Percentiles rank a stretch among this genome's conserved stretches.
phyloP scores from a whole-genome alignment of 345 rosid genomes.

The Eucalyptus regnans region DNA sequence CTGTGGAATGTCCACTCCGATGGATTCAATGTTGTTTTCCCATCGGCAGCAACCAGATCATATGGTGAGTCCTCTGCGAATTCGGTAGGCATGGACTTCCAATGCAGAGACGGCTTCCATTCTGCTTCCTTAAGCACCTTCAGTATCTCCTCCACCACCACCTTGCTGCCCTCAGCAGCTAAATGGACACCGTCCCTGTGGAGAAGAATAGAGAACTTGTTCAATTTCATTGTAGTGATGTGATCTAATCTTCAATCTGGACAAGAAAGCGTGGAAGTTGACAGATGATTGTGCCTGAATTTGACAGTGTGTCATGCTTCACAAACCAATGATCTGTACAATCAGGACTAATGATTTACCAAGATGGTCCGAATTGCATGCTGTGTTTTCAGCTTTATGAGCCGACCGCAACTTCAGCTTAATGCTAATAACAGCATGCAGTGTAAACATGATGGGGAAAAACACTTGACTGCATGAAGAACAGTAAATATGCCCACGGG shows the following conservation, averaged over 20 bases:
- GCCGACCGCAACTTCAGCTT: not conserved
- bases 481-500: not conserved
- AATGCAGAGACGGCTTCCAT: conserved; percentile 83
- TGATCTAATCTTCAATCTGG: not conserved
- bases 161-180: conserved; percentile 79
- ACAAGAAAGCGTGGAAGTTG: not conserved
- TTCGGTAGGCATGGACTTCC: conserved; percentile 89
- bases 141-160: conserved; percentile 70
- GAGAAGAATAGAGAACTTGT: not conserved
- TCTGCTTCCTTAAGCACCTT: conserved; percentile 72
- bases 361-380: not conserved
- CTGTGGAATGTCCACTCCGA: conserved; percentile 82
- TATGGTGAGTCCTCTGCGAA: conserved; percentile 64
- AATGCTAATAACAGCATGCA: not conserved
- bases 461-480: not conserved
- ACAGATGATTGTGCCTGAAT: not conserved
- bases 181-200: conserved; percentile 86
- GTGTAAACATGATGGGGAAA: not conserved
- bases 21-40: conserved; percentile 56
- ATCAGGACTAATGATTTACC: not conserved
- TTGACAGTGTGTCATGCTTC: not conserved
- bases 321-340: not conserved
- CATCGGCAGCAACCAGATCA: conserved; percentile 79
- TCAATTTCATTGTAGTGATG: not conserved
- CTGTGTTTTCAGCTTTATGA: not conserved